Conservation (phyloP, 768 basidiomycete genomes). For the Lactarius deliciosus region DNA sequence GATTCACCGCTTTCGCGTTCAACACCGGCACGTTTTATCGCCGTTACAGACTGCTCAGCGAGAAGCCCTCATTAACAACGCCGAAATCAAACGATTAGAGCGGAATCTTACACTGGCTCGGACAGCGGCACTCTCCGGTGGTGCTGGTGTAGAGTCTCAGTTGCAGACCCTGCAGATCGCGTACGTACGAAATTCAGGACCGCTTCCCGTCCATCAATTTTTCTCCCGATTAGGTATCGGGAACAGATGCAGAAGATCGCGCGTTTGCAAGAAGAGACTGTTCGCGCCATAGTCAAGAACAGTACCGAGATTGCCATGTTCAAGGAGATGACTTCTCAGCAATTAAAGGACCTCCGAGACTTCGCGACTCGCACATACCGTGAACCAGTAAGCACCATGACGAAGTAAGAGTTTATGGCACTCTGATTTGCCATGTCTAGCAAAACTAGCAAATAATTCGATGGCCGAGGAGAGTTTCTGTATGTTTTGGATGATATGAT, state of each 20-base stretch:
- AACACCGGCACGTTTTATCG: not conserved
- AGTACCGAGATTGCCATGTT: conserved; percentile 81
- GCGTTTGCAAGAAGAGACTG: conserved; percentile 74
- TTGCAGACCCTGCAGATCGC: conserved; percentile 75
- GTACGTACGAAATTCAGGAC: conserved; percentile 43
- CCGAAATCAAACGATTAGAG: conserved; percentile 66
- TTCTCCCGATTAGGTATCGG: conserved; percentile 52
- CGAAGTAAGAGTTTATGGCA: not conserved
- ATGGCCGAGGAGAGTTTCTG: not conserved
- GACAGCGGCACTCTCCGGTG: conserved; percentile 73
- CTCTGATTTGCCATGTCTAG: not conserved
- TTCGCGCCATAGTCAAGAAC: conserved; percentile 79
- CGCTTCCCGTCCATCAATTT: conserved; percentile 10
- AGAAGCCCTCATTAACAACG: conserved; percentile 65
- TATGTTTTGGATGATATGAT: not conserved
- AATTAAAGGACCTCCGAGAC: conserved; percentile 64
- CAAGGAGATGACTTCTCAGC: conserved; percentile 74
- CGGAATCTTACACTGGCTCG: conserved; percentile 72
- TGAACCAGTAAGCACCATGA: not conserved
- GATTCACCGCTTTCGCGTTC: conserved; percentile 30
- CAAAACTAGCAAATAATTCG: not conserved
- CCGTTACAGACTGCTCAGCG: conserved; percentile 66
- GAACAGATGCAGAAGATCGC: conserved; percentile 77
- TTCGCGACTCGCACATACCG: conserved; percentile 43
- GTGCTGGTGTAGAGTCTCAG: conserved; percentile 79